A percentile compares a stretch with the other conserved stretches of the same genome.
Conservation (phyloP, 345 rosid genomes). For the Arabidopsis suecica region DNA sequence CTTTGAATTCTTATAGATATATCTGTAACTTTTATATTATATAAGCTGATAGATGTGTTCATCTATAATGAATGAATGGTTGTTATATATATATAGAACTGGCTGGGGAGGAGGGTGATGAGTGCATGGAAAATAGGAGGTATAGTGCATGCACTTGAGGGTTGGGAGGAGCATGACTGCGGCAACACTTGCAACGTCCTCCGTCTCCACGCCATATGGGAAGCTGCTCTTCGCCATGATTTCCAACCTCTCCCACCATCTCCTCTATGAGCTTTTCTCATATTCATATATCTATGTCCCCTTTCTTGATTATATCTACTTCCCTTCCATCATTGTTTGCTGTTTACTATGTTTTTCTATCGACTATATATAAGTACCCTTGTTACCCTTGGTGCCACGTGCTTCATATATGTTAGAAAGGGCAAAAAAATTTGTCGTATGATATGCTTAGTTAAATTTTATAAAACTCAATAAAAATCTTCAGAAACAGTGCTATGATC, state of each 20-base stretch:
- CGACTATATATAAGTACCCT: neutral
- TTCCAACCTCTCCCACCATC: conserved; percentile 50
- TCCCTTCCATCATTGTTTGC: conserved; percentile 2
- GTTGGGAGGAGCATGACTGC: conserved; percentile 53
- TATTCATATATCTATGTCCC: neutral
- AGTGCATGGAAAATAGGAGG: conserved; percentile 59
- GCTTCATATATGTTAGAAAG: conserved; percentile 1
- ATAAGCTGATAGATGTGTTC: neutral
- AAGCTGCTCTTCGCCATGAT: conserved; percentile 55
- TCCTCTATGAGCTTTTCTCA: neutral
- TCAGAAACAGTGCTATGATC: neutral
- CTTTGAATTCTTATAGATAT: neutral
- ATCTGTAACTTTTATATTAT: neutral
- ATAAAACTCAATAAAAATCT: neutral
- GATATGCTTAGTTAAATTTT: neutral
- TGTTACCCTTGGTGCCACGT: neutral
- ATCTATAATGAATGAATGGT: neutral
- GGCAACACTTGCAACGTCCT: conserved; percentile 42
- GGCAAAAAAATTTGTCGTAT: neutral
- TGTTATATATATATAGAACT: conserved; percentile 44
- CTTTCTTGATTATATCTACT: neutral
- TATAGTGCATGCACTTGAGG: conserved; percentile 59
- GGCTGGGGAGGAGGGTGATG: conserved; percentile 53
- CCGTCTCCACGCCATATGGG: conserved; percentile 48
- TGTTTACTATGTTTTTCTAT: conserved; percentile 1